These are phyloP conservation scores for Verbascum thapsus DNA, from an alignment of 257 asterid species.

Conservation along the genomic window DNA sequence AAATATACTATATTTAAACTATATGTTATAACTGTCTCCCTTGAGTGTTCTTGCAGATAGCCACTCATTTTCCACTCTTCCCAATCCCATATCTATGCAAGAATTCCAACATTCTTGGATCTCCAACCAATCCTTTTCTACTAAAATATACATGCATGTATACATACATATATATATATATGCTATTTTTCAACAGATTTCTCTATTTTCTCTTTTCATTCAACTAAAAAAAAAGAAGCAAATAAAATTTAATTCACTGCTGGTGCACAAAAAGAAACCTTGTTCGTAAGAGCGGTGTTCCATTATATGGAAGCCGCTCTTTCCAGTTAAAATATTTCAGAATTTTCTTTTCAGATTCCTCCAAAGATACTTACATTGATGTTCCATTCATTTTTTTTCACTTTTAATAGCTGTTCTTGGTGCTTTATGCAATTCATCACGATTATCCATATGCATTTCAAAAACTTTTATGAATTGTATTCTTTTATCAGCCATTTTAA, in stretches of 20 bases:
- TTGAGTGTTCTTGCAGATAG: conserved; percentile 6
- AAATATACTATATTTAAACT: background rate
- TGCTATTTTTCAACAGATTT: background rate
- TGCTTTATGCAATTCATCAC: conserved; percentile 17
- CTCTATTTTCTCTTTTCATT: conserved; percentile 20
- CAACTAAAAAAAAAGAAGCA: conserved; percentile 1
- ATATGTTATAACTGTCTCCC: too few species aligned
- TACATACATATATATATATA: background rate
- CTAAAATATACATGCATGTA: background rate
- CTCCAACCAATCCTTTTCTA: conserved; percentile 35
- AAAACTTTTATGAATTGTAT: conserved; percentile 6
- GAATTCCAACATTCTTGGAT: conserved; percentile 47
- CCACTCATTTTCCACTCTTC: conserved; percentile 21
- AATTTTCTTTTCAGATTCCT: background rate
- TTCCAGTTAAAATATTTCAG: conserved; percentile 3
- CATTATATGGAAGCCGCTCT: conserved; percentile 56
- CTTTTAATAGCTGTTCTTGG: conserved; percentile 5
- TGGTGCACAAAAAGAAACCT: conserved; percentile 6
- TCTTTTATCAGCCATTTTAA: background rate
- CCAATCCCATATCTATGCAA: conserved; percentile 25
- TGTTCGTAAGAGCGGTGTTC: conserved; percentile 55
- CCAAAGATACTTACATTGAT: conserved; percentile 1
- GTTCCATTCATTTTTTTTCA: conserved; percentile 1
- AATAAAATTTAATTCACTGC: background rate
- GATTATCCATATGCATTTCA: conserved; percentile 21